These are phyloP conservation scores for Cryphonectria radicalis DNA, from an alignment of 2,329 filamentous ascomycete species.

Conservation along the genomic window DNA sequence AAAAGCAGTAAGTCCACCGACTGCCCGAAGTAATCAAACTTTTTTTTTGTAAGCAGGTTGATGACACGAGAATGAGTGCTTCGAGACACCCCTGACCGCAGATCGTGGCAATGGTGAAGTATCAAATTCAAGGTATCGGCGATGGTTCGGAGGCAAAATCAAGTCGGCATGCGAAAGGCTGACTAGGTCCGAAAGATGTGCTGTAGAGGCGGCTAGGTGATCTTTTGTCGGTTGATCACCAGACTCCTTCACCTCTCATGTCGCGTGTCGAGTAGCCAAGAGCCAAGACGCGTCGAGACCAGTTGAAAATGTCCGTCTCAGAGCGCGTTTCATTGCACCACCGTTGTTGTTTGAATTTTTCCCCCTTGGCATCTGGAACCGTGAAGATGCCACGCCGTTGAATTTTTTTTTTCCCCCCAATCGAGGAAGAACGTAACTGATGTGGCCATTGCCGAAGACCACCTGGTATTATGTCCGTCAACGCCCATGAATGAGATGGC, in stretches of 20 bases:
- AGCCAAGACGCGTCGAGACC: background rate
- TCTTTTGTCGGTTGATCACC: background rate
- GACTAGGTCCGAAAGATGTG: background rate
- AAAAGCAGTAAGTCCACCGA: slow-evolving; percentile 1
- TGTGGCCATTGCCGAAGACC: slow-evolving; percentile 23
- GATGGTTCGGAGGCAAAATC: background rate
- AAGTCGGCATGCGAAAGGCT: background rate
- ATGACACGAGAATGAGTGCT: background rate
- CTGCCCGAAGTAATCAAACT: slow-evolving; percentile 16
- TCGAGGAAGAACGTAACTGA: slow-evolving; percentile 20
- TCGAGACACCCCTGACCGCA: background rate
- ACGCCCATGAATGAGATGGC: slow-evolving; percentile 29
- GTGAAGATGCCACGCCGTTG: slow-evolving; percentile 9
- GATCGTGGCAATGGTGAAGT: background rate
- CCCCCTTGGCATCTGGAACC: background rate
- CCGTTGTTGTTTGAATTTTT: background rate
- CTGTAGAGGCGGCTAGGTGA: background rate
- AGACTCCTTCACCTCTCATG: background rate
- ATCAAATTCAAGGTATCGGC: background rate
- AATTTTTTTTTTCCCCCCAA: slow-evolving; percentile 1
- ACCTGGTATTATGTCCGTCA: slow-evolving; percentile 29
- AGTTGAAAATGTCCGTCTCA: background rate
- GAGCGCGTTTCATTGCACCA: background rate
- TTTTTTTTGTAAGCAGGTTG: slow-evolving; percentile 1
- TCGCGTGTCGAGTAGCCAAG: background rate